These are phyloP conservation scores for Alternaria conjuncta DNA, from an alignment of 2,329 filamentous ascomycete species.

Conservation along the genomic window DNA sequence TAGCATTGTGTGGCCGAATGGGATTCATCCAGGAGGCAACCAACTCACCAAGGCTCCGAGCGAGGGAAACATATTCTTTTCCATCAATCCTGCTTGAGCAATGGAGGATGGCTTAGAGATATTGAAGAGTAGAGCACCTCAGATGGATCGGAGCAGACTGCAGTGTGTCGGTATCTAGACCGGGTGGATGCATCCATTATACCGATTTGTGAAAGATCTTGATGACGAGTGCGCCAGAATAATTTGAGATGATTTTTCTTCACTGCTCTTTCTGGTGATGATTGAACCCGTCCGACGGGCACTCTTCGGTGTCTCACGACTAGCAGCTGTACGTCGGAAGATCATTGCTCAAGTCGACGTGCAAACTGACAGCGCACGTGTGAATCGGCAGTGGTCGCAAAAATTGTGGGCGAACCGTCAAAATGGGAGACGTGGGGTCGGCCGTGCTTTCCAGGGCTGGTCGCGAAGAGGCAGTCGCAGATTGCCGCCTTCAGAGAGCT, in stretches of 20 bases:
- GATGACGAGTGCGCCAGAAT: neutral
- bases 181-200: neutral
- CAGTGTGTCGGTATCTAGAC: neutral
- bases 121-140: neutral
- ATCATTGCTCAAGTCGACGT: constrained; percentile 6
- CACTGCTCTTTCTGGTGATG: neutral
- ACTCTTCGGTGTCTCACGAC: neutral
- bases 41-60: constrained; percentile 27
- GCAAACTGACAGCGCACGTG: constrained; percentile 9
- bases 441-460: neutral
- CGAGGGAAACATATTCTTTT: constrained; percentile 33
- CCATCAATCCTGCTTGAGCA: constrained; percentile 6
- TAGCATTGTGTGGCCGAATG: constrained; percentile 32
- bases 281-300: neutral
- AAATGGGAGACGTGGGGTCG: constrained; percentile 9
- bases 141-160: neutral
- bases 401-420: constrained; percentile 11
- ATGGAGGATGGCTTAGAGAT: neutral
- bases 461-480: constrained; percentile 7
- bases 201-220: neutral
- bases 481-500: neutral
- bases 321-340: neutral
- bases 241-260: neutral
- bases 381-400: constrained; percentile 14
- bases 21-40: constrained; percentile 29